These are phyloP conservation scores for Erysimum cheiranthoides DNA, from an alignment of 345 rosid genomes.

Conservation along the genomic window DNA sequence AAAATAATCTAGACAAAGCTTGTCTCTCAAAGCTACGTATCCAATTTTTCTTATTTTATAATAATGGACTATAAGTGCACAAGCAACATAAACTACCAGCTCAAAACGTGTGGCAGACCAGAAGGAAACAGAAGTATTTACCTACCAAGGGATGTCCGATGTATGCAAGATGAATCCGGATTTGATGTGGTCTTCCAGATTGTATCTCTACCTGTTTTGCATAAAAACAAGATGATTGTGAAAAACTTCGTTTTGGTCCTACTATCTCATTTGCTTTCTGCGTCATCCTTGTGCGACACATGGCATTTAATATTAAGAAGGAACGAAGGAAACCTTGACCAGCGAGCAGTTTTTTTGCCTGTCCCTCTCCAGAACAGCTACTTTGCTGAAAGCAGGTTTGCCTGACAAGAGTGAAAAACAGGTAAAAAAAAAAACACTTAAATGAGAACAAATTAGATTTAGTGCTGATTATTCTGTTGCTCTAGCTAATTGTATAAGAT, in stretches of 20 bases:
- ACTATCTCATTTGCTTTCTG: slow-evolving; percentile 1
- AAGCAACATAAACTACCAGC: neutral
- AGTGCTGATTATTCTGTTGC: neutral
- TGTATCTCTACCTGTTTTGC: slow-evolving; percentile 78
- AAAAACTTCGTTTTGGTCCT: slow-evolving; percentile 15
- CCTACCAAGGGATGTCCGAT: slow-evolving; percentile 86
- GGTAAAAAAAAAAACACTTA: neutral
- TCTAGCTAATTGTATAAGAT: slow-evolving; percentile 20
- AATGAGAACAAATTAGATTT: neutral
- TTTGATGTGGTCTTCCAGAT: slow-evolving; percentile 93
- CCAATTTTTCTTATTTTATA: slow-evolving; percentile 8
- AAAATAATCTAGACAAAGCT: neutral
- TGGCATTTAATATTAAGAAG: slow-evolving; percentile 7
- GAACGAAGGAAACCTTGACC: slow-evolving; percentile 60
- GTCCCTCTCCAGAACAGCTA: slow-evolving; percentile 75
- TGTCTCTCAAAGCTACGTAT: neutral
- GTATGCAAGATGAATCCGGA: slow-evolving; percentile 87
- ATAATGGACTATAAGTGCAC: neutral
- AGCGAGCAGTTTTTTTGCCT: slow-evolving; percentile 53
- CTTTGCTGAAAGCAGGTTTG: slow-evolving; percentile 78
- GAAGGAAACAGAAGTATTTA: slow-evolving; percentile 43
- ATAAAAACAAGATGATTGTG: slow-evolving; percentile 9
- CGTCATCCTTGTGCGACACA: neutral
- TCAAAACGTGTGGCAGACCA: neutral
- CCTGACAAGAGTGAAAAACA: slow-evolving; percentile 50